Percentiles rank a stretch among this genome's conserved stretches.
Evolutionary conservation across 192 early-diverging fungal genomes (phyloP).

Genomic region (Pecoramyces ruminantium): DNA sequence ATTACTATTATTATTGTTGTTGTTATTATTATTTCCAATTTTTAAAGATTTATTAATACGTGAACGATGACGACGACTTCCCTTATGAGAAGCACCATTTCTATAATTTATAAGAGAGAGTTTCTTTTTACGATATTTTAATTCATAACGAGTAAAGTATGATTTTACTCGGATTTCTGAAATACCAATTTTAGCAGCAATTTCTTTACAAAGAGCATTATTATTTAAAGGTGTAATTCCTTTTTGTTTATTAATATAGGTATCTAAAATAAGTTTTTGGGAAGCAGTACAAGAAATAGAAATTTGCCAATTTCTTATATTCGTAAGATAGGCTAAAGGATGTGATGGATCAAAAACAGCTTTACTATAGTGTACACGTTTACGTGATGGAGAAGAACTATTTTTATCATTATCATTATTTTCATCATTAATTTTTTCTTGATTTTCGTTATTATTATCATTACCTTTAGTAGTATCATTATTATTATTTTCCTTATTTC

Average conservation of each 20-base stretch:
- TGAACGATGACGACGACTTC: neutral
- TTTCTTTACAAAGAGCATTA: neutral
- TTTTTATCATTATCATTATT: too few relatives aligned
- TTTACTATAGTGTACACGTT: neutral
- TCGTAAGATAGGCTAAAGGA: neutral
- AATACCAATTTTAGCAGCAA: neutral
- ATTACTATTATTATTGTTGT: neutral
- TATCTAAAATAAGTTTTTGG: neutral
- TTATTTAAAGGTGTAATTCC: neutral
- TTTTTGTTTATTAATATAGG: neutral
- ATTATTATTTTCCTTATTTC: too few relatives aligned
- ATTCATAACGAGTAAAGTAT: neutral
- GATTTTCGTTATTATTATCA: too few relatives aligned
- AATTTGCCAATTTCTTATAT: neutral
- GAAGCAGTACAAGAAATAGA: neutral
- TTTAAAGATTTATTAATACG: neutral
- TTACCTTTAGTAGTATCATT: too few relatives aligned
- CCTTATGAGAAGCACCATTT: neutral
- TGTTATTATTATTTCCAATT: neutral
- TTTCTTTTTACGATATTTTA: neutral
- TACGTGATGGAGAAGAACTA: neutral
- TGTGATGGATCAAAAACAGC: neutral
- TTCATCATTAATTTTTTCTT: too few relatives aligned
- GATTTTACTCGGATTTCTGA: neutral
- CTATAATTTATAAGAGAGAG: neutral